phyloP scores from a whole-genome alignment of 768 basidiomycete genomes.

The Dioszegia hungarica region DNA sequence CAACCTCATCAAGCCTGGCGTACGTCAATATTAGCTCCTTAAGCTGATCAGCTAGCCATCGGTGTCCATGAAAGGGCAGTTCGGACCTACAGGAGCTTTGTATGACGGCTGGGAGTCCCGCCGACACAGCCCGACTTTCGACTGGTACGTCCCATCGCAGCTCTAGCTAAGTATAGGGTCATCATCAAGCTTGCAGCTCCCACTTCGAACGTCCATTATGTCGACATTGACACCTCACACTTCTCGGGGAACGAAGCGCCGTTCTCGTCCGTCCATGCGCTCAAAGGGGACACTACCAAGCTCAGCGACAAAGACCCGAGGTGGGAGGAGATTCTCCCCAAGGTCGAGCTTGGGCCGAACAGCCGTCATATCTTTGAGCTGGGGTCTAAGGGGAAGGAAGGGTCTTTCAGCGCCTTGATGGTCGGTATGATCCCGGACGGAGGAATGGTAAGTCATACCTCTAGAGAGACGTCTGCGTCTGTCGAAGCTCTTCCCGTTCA shows the following conservation, averaged over 20 bases:
- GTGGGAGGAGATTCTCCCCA: conserved; percentile 76
- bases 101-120: conserved; percentile 92
- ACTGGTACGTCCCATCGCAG: conserved; percentile 63
- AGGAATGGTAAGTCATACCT: conserved; percentile 88
- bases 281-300: conserved; percentile 42
- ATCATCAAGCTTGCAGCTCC: conserved; percentile 79
- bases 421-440: conserved; percentile 96
- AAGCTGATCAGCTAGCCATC: conserved; percentile 61
- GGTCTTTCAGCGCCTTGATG: conserved; percentile 55
- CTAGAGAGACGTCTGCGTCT: too few species aligned
- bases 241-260: conserved; percentile 78
- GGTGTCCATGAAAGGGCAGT: conserved; percentile 86
- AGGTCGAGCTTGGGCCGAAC: conserved; percentile 69
- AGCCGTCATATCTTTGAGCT: conserved; percentile 85
- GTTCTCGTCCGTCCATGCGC: conserved; percentile 65
- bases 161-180: conserved; percentile 57
- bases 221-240: conserved; percentile 92
- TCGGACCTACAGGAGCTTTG: conserved; percentile 89
- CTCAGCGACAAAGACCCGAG: conserved; percentile 16
- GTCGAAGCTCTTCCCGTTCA: too few species aligned
- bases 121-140: conserved; percentile 78
- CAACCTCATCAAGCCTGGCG: conserved; percentile 77
- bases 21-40: conserved; percentile 47
- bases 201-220: conserved; percentile 64
- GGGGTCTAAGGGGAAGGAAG: conserved; percentile 50